These are phyloP conservation scores for Blastobotrys buckinghamii DNA, from an alignment of 1,139 yeast species.

Conservation along the genomic window DNA sequence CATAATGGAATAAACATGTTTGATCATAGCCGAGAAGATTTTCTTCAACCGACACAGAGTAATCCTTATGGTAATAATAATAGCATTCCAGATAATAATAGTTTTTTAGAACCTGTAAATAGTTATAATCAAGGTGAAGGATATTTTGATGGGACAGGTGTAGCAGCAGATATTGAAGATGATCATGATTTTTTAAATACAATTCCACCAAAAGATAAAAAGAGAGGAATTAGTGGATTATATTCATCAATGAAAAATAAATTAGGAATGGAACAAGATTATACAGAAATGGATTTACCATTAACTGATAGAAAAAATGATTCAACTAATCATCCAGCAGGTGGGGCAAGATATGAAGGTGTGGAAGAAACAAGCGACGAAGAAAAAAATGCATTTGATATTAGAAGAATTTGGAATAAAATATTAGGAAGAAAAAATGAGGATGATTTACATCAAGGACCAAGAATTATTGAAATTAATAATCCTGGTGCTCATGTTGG, in stretches of 20 bases:
- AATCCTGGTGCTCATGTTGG: slow-evolving; percentile 44
- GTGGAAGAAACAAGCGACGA: slow-evolving; percentile 18
- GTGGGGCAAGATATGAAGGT: slow-evolving; percentile 11
- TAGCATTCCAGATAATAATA: slow-evolving; percentile 10
- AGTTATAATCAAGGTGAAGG: slow-evolving; percentile 13
- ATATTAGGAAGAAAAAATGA: slow-evolving; percentile 37
- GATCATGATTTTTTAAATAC: slow-evolving; percentile 9
- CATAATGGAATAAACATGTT: background rate
- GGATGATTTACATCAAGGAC: slow-evolving; percentile 40
- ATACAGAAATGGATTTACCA: slow-evolving; percentile 33
- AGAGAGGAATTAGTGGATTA: slow-evolving; percentile 25
- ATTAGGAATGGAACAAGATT: slow-evolving; percentile 26
- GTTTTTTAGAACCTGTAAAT: slow-evolving; percentile 15
- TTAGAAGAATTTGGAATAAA: slow-evolving; percentile 47
- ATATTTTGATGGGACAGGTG: slow-evolving; percentile 23
- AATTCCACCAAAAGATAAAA: background rate
- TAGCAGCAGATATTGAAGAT: slow-evolving; percentile 18
- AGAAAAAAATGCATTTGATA: slow-evolving; percentile 45
- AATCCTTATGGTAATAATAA: slow-evolving; percentile 11
- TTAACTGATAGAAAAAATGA: slow-evolving; percentile 21
- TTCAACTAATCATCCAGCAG: slow-evolving; percentile 8
- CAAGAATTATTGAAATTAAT: slow-evolving; percentile 68
- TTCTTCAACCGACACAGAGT: background rate
- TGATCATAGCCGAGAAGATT: background rate
- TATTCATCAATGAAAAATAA: slow-evolving; percentile 27